A percentile compares a stretch with the other conserved stretches of the same genome.
Conservation (phyloP, 2,329 filamentous ascomycete genomes). For the Cladosporium velox region DNA sequence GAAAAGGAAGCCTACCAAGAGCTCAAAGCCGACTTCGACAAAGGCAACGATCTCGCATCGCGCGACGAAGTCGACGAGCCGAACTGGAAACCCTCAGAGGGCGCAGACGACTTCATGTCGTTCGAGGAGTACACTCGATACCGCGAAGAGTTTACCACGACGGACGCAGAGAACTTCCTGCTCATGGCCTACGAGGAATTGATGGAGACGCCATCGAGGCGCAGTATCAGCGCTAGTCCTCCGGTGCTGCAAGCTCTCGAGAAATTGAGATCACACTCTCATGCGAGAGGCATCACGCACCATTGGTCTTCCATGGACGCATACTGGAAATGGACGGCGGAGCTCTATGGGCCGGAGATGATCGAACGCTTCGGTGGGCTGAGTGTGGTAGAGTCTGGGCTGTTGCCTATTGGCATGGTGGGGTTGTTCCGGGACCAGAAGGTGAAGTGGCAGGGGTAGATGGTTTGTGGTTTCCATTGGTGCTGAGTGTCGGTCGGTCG, state of each 20-base stretch:
- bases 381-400: slow-evolving; percentile 30
- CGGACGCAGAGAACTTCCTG: neutral
- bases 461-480: no score
- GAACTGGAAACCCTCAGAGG: slow-evolving; percentile 40
- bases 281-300: slow-evolving; percentile 27
- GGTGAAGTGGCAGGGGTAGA: slow-evolving; percentile 32
- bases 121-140: slow-evolving; percentile 48
- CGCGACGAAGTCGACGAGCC: slow-evolving; percentile 39
- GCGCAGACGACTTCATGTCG: slow-evolving; percentile 44
- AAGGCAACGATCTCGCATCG: slow-evolving; percentile 22
- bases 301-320: slow-evolving; percentile 29
- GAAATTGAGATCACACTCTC: neutral
- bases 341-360: slow-evolving; percentile 32
- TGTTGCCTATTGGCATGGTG: slow-evolving; percentile 33
- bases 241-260: neutral
- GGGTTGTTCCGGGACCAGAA: slow-evolving; percentile 31
- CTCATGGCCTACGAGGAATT: slow-evolving; percentile 39
- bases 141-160: slow-evolving; percentile 42
- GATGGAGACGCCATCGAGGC: neutral
- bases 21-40: slow-evolving; percentile 5
- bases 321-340: slow-evolving; percentile 52
- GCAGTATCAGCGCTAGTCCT: neutral
- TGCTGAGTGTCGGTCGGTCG: no score
- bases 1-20: slow-evolving; percentile 1
- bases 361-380: slow-evolving; percentile 31